Conservation (phyloP, 1,139 yeast genomes). For the Meyerozyma elateridarum region DNA sequence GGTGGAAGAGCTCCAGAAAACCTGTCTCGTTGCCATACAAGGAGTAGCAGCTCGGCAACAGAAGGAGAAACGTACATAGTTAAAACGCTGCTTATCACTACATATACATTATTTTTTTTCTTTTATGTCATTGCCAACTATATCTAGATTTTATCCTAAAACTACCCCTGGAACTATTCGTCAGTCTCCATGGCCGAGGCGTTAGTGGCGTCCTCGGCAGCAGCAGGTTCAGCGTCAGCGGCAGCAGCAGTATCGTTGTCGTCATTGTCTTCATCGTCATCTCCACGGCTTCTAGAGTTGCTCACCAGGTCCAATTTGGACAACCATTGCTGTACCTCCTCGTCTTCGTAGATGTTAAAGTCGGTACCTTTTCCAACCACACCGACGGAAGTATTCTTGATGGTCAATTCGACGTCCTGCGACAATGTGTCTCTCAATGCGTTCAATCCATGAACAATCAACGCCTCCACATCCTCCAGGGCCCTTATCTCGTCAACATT, state of each 20-base stretch:
- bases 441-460: conserved; percentile 81
- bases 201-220: conserved; percentile 11
- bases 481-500: conserved; percentile 63
- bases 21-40: conserved; percentile 47
- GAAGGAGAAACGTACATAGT: conserved; percentile 7
- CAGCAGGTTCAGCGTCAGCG: conserved; percentile 13
- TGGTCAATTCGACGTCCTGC: conserved; percentile 86
- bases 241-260: conserved; percentile 16
- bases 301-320: conserved; percentile 61
- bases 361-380: conserved; percentile 78
- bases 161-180: neutral
- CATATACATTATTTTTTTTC: neutral
- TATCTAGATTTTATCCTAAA: neutral
- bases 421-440: conserved; percentile 92
- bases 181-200: conserved; percentile 5
- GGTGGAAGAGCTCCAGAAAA: conserved; percentile 47
- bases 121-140: neutral
- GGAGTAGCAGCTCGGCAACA: conserved; percentile 43
- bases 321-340: conserved; percentile 75
- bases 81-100: conserved; percentile 2
- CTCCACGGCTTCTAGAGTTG: conserved; percentile 44
- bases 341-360: conserved; percentile 81
- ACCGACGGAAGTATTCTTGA: conserved; percentile 83
- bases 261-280: conserved; percentile 34
- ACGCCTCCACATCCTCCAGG: conserved; percentile 59